A percentile compares a stretch with the other conserved stretches of the same genome.
These are phyloP conservation scores for Xylaria castorea DNA, from an alignment of 495 filamentous ascomycete genomes.

Conservation along the genomic window DNA sequence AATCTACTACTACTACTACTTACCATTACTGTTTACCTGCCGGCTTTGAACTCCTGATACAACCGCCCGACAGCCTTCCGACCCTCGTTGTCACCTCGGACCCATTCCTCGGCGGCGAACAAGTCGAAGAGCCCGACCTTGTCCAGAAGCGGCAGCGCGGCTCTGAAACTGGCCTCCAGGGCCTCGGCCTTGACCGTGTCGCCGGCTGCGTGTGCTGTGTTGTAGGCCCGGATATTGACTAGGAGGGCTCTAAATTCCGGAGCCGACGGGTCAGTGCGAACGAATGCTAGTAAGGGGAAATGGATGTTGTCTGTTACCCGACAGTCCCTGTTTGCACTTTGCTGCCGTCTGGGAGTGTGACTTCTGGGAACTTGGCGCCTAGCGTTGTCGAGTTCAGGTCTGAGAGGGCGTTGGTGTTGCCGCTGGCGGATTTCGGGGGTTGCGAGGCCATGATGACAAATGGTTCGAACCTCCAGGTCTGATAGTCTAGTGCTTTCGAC, in stretches of 20 bases:
- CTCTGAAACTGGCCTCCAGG: constrained; percentile 30
- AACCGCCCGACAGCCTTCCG: constrained; percentile 32
- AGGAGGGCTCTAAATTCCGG: constrained; percentile 30
- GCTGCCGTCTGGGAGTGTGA: constrained; percentile 36
- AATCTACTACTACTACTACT: background rate
- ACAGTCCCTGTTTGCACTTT: constrained; percentile 41
- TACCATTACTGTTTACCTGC: constrained; percentile 2
- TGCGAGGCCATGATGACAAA: constrained; percentile 23
- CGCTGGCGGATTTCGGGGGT: background rate
- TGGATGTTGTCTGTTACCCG: constrained; percentile 15
- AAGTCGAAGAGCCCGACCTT: constrained; percentile 38
- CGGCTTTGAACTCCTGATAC: constrained; percentile 34
- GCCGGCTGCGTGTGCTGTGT: constrained; percentile 31
- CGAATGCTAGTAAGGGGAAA: background rate
- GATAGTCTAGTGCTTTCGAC: too few species aligned
- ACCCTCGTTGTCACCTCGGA: constrained; percentile 34
- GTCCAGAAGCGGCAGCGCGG: constrained; percentile 33
- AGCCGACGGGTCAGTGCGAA: background rate
- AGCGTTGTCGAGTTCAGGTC: constrained; percentile 34
- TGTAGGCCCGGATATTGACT: constrained; percentile 39
- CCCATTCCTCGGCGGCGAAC: constrained; percentile 38
- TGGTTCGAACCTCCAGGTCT: background rate
- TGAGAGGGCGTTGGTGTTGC: constrained; percentile 25
- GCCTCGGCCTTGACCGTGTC: constrained; percentile 27
- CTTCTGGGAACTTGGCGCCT: constrained; percentile 34